These are phyloP conservation scores for Puccinia hordei DNA, from an alignment of 1,284 basidiomycete species.

Conservation along the genomic window DNA sequence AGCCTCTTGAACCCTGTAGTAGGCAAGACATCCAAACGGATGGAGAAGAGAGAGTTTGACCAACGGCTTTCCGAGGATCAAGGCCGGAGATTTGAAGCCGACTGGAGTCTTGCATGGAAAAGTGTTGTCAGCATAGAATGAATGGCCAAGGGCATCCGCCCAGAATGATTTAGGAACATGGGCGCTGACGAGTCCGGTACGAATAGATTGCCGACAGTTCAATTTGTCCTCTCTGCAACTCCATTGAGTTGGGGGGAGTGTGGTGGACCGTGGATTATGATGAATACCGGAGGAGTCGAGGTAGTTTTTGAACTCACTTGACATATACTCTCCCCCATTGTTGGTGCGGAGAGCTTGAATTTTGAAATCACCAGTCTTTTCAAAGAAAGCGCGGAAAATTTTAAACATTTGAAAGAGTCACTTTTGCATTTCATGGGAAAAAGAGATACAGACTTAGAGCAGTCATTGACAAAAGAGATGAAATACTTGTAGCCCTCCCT, in stretches of 20 bases:
- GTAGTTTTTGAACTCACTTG: neutral
- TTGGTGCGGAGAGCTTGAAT: neutral
- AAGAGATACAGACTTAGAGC: neutral
- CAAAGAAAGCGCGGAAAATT: neutral
- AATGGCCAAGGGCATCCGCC: neutral
- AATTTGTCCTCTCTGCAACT: too few species aligned
- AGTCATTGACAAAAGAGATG: neutral
- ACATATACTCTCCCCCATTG: neutral
- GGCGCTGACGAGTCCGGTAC: too few species aligned
- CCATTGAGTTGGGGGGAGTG: too few species aligned
- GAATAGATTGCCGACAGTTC: too few species aligned
- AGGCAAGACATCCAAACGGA: constrained; percentile 1
- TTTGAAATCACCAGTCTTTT: neutral
- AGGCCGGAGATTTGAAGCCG: neutral
- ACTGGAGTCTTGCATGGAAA: neutral
- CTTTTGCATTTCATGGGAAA: neutral
- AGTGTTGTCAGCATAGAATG: neutral
- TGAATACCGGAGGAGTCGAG: neutral
- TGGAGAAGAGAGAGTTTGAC: neutral
- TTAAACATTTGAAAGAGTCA: neutral
- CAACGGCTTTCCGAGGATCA: neutral
- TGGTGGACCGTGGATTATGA: neutral
- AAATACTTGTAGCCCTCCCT: constrained; percentile 2
- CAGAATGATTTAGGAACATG: too few species aligned
- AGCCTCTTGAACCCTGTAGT: neutral